Conservation (phyloP, 345 rosid species). For the Fremontodendron californicum region DNA sequence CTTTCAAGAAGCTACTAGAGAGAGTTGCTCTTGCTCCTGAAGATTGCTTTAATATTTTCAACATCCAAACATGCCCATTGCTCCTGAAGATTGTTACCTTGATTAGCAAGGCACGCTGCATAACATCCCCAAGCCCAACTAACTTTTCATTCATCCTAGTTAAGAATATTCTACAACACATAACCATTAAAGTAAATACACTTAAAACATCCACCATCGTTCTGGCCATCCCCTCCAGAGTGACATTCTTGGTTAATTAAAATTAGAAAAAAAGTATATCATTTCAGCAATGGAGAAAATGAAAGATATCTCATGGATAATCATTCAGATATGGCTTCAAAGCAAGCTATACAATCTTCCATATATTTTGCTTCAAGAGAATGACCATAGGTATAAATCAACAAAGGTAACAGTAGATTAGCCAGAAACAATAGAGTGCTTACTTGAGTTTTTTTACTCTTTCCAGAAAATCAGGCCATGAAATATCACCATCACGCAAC, state of each 20-base stretch:
- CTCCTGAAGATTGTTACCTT: neutral
- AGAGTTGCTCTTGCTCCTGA: neutral
- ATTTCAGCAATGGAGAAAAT: neutral
- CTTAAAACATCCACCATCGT: constrained; percentile 1
- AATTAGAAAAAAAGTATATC: neutral
- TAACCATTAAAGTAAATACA: neutral
- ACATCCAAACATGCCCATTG: neutral
- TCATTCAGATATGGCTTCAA: neutral
- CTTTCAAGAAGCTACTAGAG: neutral
- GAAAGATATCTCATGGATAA: neutral
- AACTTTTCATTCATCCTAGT: neutral
- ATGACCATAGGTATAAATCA: neutral
- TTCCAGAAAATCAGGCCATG: constrained; percentile 70
- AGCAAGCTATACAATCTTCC: neutral
- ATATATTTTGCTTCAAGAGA: neutral
- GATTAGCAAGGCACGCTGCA: neutral
- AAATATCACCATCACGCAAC: constrained; percentile 72
- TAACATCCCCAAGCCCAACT: neutral
- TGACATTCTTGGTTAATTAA: neutral
- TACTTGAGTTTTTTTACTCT: constrained; percentile 57
- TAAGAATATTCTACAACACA: neutral
- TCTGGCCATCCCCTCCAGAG: neutral
- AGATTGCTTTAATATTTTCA: constrained; percentile 1
- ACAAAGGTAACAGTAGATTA: constrained; percentile 1
- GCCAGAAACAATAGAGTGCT: constrained; percentile 1